Conservation (phyloP, 2,329 filamentous ascomycete species). For the Neoscytalidium dimidiatum region DNA sequence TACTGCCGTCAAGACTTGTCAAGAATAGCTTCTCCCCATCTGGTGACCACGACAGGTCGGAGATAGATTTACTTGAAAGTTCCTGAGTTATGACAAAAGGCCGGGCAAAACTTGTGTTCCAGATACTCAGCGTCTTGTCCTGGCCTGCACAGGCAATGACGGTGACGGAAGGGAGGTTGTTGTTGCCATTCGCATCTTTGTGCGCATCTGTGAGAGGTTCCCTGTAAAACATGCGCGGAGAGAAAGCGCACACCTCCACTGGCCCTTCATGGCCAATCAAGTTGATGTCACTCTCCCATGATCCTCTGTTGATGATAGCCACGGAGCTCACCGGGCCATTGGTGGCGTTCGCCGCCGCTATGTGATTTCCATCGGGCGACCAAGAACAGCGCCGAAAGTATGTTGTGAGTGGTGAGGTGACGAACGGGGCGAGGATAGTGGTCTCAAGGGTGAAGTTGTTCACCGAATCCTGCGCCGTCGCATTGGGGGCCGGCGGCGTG, state of each 20-base stretch:
- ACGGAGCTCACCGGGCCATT: slow-evolving; percentile 97
- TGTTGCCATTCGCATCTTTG: slow-evolving; percentile 45
- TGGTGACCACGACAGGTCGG: slow-evolving; percentile 90
- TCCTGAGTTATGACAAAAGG: slow-evolving; percentile 91
- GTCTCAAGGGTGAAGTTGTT: slow-evolving; percentile 95
- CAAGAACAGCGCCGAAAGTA: slow-evolving; percentile 97
- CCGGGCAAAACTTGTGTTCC: slow-evolving; percentile 94
- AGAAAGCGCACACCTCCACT: slow-evolving; percentile 96
- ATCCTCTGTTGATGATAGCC: slow-evolving; percentile 87
- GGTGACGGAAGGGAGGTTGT: slow-evolving; percentile 65
- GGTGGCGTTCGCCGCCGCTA: slow-evolving; percentile 93
- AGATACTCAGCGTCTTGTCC: slow-evolving; percentile 93
- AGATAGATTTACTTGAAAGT: slow-evolving; percentile 85
- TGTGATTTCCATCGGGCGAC: slow-evolving; percentile 96
- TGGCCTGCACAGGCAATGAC: slow-evolving; percentile 97
- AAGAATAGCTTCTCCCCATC: slow-evolving; percentile 86
- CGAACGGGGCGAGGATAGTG: slow-evolving; percentile 86
- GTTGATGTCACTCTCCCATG: slow-evolving; percentile 96
- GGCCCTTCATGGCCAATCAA: slow-evolving; percentile 96
- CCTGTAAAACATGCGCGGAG: slow-evolving; percentile 80
- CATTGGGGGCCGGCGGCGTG: slow-evolving; percentile 84
- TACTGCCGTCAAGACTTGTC: slow-evolving; percentile 85
- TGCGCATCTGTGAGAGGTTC: slow-evolving; percentile 61
- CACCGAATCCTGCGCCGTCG: slow-evolving; percentile 90
- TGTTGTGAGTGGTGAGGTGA: slow-evolving; percentile 88